These are phyloP conservation scores for Exutisphaerella laricina DNA, from an alignment of 2,329 filamentous ascomycete genomes.

Conservation along the genomic window DNA sequence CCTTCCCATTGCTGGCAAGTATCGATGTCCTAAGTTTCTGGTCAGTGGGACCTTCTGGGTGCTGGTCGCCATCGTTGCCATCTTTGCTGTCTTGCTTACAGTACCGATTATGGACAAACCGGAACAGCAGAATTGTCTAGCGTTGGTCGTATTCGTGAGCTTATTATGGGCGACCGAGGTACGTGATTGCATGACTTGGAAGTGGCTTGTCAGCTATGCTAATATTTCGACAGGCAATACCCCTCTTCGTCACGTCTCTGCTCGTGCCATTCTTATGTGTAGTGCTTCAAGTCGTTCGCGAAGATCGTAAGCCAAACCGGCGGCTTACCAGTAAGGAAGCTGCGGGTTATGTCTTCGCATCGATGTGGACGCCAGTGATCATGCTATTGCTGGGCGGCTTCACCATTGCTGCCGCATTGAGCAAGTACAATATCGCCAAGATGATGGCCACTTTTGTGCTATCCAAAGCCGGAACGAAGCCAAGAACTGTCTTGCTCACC, in stretches of 20 bases:
- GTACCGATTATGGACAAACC: slow-evolving; percentile 77
- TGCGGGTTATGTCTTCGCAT: slow-evolving; percentile 76
- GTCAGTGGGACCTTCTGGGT: slow-evolving; percentile 75
- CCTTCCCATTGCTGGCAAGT: slow-evolving; percentile 75
- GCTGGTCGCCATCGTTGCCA: slow-evolving; percentile 60
- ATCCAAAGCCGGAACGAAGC: slow-evolving; percentile 90
- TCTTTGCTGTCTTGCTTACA: slow-evolving; percentile 70
- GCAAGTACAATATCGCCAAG: slow-evolving; percentile 97
- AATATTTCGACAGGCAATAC: slow-evolving; percentile 64
- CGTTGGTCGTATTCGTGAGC: slow-evolving; percentile 89
- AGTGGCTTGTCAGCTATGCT: slow-evolving; percentile 11
- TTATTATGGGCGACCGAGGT: slow-evolving; percentile 95
- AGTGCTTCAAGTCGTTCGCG: slow-evolving; percentile 74
- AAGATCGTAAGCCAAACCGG: slow-evolving; percentile 62
- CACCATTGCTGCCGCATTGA: slow-evolving; percentile 83
- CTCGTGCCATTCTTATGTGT: slow-evolving; percentile 92
- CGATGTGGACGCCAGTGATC: slow-evolving; percentile 99
- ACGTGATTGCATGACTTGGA: slow-evolving; percentile 12
- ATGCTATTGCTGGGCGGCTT: slow-evolving; percentile 97
- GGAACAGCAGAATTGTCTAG: slow-evolving; percentile 94
- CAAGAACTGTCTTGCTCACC: slow-evolving; percentile 82
- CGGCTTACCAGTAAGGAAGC: slow-evolving; percentile 76
- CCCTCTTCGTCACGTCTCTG: slow-evolving; percentile 91
- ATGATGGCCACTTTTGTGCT: slow-evolving; percentile 93
- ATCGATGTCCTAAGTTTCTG: slow-evolving; percentile 74